Conservation (phyloP, 2,329 filamentous ascomycete genomes). For the Calonectria hongkongensis region DNA sequence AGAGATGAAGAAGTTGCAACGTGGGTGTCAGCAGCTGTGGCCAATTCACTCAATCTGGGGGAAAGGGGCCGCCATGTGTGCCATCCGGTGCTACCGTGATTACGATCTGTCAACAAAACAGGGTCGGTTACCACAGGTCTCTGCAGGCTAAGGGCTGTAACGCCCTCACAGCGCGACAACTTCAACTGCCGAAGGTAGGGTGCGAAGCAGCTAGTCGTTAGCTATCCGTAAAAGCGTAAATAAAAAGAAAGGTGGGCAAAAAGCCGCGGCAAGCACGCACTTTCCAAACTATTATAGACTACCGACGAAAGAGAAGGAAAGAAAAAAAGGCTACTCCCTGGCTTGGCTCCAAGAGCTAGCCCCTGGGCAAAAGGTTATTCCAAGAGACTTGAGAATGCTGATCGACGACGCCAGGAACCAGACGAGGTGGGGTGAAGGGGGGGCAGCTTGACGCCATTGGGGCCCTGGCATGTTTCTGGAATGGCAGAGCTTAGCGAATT, state of each 20-base stretch:
- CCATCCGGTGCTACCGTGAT: conserved; percentile 28
- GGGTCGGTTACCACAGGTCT: conserved; percentile 29
- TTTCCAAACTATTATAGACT: neutral
- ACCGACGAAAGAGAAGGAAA: neutral
- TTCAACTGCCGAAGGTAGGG: conserved; percentile 1
- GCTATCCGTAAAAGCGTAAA: neutral
- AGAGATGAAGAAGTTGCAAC: conserved; percentile 19
- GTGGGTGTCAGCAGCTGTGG: neutral
- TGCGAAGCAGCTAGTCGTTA: neutral
- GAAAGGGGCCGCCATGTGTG: conserved; percentile 11
- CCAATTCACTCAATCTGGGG: conserved; percentile 25
- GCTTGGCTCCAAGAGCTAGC: conserved; percentile 2
- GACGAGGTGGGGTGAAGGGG: conserved; percentile 12
- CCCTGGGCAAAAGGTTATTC: conserved; percentile 35
- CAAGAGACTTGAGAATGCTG: conserved; percentile 29
- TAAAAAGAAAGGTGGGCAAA: neutral
- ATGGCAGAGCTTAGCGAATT: conserved; percentile 21
- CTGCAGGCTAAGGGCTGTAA: conserved; percentile 1
- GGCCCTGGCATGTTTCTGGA: conserved; percentile 29
- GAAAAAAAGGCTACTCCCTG: neutral
- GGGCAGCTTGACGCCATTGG: conserved; percentile 16
- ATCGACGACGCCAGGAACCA: conserved; percentile 34
- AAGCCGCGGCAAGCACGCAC: neutral
- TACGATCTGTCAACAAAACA: conserved; percentile 33
- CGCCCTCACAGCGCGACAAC: conserved; percentile 6